These are phyloP conservation scores for Phytophthora brassicae DNA, from an alignment of 352 stramenopile species.

Conservation along the genomic window DNA sequence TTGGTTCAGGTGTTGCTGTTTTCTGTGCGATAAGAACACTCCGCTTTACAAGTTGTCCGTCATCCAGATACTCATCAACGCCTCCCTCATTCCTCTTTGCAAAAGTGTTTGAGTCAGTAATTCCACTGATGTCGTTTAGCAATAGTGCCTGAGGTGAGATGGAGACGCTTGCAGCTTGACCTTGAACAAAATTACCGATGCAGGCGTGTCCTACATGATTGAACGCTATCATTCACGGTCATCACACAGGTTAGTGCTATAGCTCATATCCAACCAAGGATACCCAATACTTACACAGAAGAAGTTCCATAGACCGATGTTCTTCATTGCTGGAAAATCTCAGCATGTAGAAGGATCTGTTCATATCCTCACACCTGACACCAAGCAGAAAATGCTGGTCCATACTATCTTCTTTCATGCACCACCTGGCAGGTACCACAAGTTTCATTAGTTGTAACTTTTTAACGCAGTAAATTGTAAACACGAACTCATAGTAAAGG, in stretches of 20 bases:
- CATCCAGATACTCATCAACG: slow-evolving; percentile 2
- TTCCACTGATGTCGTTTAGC: slow-evolving; percentile 37
- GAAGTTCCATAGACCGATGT: slow-evolving; percentile 38
- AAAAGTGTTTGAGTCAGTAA: slow-evolving; percentile 3
- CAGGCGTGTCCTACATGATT: slow-evolving; percentile 47
- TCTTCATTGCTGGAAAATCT: slow-evolving; percentile 36
- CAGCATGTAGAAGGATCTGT: slow-evolving; percentile 56
- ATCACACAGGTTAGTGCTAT: slow-evolving; percentile 1
- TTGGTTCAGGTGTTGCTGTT: slow-evolving; percentile 12
- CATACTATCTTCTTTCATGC: slow-evolving; percentile 25
- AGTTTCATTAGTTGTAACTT: background rate
- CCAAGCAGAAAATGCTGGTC: slow-evolving; percentile 32
- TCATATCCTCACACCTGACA: slow-evolving; percentile 46
- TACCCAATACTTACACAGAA: slow-evolving; percentile 41
- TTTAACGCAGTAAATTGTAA: background rate
- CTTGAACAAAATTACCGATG: slow-evolving; percentile 32
- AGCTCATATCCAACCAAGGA: background rate
- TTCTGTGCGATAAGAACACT: slow-evolving; percentile 54
- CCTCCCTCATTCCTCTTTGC: background rate
- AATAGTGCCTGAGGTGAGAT: slow-evolving; percentile 37
- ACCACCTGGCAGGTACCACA: slow-evolving; percentile 16
- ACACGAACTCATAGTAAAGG: background rate
- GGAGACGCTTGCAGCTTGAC: background rate
- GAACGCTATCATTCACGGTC: slow-evolving; percentile 35
- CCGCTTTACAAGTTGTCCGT: slow-evolving; percentile 41